A percentile compares a stretch with the other conserved stretches of the same genome.
These are phyloP conservation scores for Mucor saturninus DNA, from an alignment of 371 early-diverging fungal species.

Conservation along the genomic window DNA sequence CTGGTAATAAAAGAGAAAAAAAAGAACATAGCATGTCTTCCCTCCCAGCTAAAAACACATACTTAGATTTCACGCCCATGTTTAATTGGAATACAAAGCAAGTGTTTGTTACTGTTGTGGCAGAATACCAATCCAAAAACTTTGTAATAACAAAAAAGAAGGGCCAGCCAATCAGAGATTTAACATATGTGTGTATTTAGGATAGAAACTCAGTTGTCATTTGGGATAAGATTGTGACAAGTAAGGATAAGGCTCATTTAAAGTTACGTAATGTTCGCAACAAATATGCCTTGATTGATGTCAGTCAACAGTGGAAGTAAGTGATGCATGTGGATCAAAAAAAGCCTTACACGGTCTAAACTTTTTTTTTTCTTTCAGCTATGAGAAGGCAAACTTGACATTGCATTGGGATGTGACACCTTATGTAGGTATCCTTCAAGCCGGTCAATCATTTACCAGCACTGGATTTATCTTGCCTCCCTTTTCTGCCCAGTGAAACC, in stretches of 20 bases:
- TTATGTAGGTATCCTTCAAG: slow-evolving; percentile 78
- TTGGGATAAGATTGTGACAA: slow-evolving; percentile 90
- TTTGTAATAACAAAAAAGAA: slow-evolving; percentile 46
- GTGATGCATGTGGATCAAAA: not conserved
- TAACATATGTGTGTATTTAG: slow-evolving; percentile 12
- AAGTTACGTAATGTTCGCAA: slow-evolving; percentile 64
- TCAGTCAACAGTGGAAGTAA: slow-evolving; percentile 75
- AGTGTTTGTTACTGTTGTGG: slow-evolving; percentile 86
- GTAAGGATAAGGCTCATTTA: slow-evolving; percentile 70
- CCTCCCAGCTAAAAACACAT: not conserved
- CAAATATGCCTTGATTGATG: slow-evolving; percentile 76
- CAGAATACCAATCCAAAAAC: slow-evolving; percentile 77
- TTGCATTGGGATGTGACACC: slow-evolving; percentile 91
- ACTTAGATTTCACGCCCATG: slow-evolving; percentile 77
- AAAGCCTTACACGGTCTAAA: not conserved
- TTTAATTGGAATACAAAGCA: slow-evolving; percentile 98
- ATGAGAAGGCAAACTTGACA: slow-evolving; percentile 71
- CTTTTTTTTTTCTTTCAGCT: slow-evolving; percentile 26
- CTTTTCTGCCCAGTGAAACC: slow-evolving; percentile 10
- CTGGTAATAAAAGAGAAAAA: slow-evolving; percentile 49
- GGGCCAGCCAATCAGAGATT: too few relatives aligned
- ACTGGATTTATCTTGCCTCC: slow-evolving; percentile 26
- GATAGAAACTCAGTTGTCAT: slow-evolving; percentile 81
- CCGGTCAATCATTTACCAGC: slow-evolving; percentile 39
- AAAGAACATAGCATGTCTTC: not conserved